Conservation (phyloP, 352 stramenopile genomes). For the Phytopythium mirpurense region DNA sequence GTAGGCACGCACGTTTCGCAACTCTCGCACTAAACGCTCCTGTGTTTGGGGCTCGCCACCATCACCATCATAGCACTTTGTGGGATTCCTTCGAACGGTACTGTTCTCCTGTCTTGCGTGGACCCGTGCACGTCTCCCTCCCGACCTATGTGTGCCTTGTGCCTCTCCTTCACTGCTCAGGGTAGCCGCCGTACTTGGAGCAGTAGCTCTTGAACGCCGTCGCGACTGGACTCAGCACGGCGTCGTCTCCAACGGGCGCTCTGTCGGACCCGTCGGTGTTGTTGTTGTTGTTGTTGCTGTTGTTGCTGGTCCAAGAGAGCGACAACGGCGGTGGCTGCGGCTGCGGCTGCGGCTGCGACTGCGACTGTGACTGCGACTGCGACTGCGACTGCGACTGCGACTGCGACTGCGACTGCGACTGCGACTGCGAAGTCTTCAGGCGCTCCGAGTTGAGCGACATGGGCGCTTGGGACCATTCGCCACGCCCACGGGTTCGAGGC, state of each 20-base stretch:
- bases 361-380: background rate
- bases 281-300: slow-evolving; percentile 12
- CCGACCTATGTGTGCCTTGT: background rate
- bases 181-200: slow-evolving; percentile 85
- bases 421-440: background rate
- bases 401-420: background rate
- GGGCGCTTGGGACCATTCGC: slow-evolving; percentile 4
- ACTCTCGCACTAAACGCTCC: slow-evolving; percentile 2
- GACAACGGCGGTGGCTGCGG: background rate
- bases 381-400: background rate
- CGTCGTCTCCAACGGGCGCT: slow-evolving; percentile 5
- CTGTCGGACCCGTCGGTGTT: slow-evolving; percentile 9
- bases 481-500: background rate
- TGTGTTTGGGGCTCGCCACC: slow-evolving; percentile 5
- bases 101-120: slow-evolving; percentile 14
- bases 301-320: background rate
- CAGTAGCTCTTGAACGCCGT: slow-evolving; percentile 74
- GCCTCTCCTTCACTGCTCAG: slow-evolving; percentile 28
- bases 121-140: background rate
- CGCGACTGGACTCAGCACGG: slow-evolving; percentile 21
- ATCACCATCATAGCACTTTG: slow-evolving; percentile 12
- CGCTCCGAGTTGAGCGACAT: background rate
- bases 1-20: slow-evolving; percentile 3
- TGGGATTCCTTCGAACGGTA: slow-evolving; percentile 1
- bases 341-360: too few relatives aligned